Evolutionary conservation across 2,329 filamentous ascomycete genomes (phyloP), one percentile per base, ranked within the genome.

Genomic region (Lizonia empirigonia): DNA sequence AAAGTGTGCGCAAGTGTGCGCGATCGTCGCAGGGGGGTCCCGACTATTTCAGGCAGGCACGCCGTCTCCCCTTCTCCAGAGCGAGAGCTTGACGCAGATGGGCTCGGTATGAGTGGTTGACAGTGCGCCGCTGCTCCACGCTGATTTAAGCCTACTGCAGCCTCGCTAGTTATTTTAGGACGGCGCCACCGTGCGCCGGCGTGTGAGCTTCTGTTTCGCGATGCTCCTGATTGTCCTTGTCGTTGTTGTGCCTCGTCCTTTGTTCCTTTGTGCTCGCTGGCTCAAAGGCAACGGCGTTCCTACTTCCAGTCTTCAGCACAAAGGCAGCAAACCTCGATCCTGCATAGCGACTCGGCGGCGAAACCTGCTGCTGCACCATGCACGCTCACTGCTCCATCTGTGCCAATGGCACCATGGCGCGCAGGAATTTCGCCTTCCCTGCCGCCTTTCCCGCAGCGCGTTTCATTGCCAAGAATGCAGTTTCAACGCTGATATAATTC

Each of bases 21-120:
- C 55, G 63, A 65, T 64, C 63, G 50, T 52, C 63, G 53, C 59
- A 59, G 56, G 59, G 61, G 55, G 19, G 13, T n/a, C 22, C 45
- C 55, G 40, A 36, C 58, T 45, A 24, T 36, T 56, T 62, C 40
- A 35, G 56, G 56, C 37, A 56, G 27, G 37, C 57, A 44, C 20
- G 39, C 60, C 52, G 59, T 44, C 48, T 39, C 36, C 44, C 41
- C 38, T 22, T 37, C 33, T 47, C 46, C 50, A 55, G 53, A 53
- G 44, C 40, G 41, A 52, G 37, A 19, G 27, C 22, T 35, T 40
- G 48, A 54, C 55, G 44, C 29, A 45, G 51, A 19, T 32, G 9
- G 18, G 54, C 52, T 41, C 33, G 30, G 51, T 46, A 32, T 40
- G 27, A 47, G 22, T 59, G 48, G 56, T 29, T 41, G 27, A 35